Evolutionary conservation across 2,329 filamentous ascomycete species (phyloP).

Genomic region (Sphaceloma murrayae): DNA sequence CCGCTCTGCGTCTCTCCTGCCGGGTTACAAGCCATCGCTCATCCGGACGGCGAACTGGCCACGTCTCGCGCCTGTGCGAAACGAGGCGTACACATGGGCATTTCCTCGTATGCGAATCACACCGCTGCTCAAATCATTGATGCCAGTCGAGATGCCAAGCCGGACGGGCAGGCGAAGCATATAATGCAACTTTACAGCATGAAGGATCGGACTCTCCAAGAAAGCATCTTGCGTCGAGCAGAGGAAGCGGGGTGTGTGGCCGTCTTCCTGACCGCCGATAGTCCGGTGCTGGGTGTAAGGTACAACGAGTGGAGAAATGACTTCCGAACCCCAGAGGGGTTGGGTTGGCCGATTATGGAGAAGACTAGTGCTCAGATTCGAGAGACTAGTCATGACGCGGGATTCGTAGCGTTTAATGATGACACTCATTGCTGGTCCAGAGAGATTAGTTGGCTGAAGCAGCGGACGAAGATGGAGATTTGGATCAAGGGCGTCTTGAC

Average conservation of each 20-base stretch:
- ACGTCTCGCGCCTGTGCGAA: constrained; percentile 40
- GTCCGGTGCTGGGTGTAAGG: constrained; percentile 44
- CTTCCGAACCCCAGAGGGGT: constrained; percentile 32
- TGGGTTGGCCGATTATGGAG: constrained; percentile 25
- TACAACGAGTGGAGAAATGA: constrained; percentile 47
- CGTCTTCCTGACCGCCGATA: constrained; percentile 47
- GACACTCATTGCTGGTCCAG: constrained; percentile 24
- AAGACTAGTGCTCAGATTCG: constrained; percentile 23
- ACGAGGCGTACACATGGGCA: constrained; percentile 38
- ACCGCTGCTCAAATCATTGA: constrained; percentile 39
- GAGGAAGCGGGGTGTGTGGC: constrained; percentile 41
- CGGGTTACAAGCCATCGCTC: constrained; percentile 43
- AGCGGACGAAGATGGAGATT: constrained; percentile 40
- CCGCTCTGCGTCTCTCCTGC: constrained; percentile 46
- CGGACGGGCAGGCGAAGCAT: constrained; percentile 33
- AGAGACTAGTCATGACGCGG: constrained; percentile 25
- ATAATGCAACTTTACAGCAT: constrained; percentile 48
- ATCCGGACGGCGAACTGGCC: constrained; percentile 42
- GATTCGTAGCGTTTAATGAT: constrained; percentile 25
- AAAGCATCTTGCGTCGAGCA: constrained; percentile 28
- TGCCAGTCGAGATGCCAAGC: constrained; percentile 26
- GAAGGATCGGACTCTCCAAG: constrained; percentile 41
- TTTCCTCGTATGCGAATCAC: constrained; percentile 41
- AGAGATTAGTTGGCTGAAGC: constrained; percentile 38
- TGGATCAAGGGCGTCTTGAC: constrained; percentile 37